Evolutionary conservation across 1,139 yeast genomes (phyloP).

Genomic region (Kodamaea sp.): DNA sequence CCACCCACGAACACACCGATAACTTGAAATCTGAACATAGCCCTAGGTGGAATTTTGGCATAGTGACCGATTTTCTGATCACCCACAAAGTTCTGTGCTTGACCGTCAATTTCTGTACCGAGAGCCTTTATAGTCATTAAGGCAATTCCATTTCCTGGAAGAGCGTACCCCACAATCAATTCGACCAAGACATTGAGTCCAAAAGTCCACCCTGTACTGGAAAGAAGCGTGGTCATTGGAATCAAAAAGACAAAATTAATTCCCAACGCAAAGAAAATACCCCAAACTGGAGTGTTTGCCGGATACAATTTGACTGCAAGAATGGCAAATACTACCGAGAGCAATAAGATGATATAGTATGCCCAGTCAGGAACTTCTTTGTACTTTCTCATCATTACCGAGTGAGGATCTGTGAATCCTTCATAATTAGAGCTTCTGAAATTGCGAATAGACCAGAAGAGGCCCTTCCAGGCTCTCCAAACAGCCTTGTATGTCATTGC

Average conservation of each 20-base stretch:
- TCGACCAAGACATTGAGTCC: constrained; percentile 43
- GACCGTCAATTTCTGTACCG: constrained; percentile 50
- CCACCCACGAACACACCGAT: constrained; percentile 43
- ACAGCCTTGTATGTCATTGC: constrained; percentile 9
- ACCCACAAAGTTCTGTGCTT: constrained; percentile 55
- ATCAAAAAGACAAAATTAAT: constrained; percentile 37
- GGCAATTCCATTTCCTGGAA: constrained; percentile 40
- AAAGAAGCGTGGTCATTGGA: constrained; percentile 37
- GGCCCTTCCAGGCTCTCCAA: constrained; percentile 8
- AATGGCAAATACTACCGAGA: constrained; percentile 19
- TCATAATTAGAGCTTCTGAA: constrained; percentile 14
- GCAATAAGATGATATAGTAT: constrained; percentile 17
- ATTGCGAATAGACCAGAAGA: constrained; percentile 5
- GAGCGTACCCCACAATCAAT: constrained; percentile 38
- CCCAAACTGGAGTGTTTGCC: constrained; percentile 38
- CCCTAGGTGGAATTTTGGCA: constrained; percentile 59
- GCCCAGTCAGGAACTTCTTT: constrained; percentile 26
- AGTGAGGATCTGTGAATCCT: constrained; percentile 20
- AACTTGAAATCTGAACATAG: constrained; percentile 60
- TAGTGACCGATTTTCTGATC: constrained; percentile 65
- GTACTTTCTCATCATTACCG: constrained; percentile 20
- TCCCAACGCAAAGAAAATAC: constrained; percentile 27
- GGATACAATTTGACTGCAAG: constrained; percentile 33
- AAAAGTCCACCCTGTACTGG: constrained; percentile 39
- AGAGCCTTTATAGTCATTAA: constrained; percentile 37